A percentile compares a stretch with the other conserved stretches of the same genome.
phyloP scores from a whole-genome alignment of 805 yeast genomes.

The Cyberlindnera nakhonratchasimensis region DNA sequence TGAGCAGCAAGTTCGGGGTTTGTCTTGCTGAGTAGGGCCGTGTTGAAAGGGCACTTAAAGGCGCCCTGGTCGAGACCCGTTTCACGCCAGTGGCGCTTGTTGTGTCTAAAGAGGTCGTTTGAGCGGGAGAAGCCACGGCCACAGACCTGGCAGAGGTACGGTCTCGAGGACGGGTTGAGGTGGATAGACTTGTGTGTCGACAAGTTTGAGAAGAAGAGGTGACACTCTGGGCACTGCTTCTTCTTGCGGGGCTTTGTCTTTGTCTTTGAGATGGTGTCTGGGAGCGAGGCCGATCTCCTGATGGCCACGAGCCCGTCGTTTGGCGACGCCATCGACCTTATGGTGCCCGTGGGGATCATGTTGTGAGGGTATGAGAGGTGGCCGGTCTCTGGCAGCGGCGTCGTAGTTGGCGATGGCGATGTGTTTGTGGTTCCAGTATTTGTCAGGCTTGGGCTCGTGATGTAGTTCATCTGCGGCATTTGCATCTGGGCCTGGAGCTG shows the following conservation, averaged over 20 bases:
- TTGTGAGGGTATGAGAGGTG: conserved; percentile 2
- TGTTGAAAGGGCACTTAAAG: conserved; percentile 75
- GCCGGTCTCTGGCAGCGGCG: conserved; percentile 8
- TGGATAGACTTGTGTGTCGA: conserved; percentile 85
- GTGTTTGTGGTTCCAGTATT: conserved; percentile 8
- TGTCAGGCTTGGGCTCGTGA: conserved; percentile 3
- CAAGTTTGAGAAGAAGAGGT: conserved; percentile 65
- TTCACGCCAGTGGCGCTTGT: conserved; percentile 81
- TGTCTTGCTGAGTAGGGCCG: conserved; percentile 14
- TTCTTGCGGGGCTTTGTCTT: conserved; percentile 50
- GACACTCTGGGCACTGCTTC: conserved; percentile 71
- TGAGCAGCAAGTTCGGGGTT: conserved; percentile 2
- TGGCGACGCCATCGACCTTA: neutral
- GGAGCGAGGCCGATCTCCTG: neutral
- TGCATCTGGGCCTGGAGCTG: conserved; percentile 13
- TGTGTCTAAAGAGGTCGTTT: conserved; percentile 82
- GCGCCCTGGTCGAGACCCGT: conserved; percentile 62
- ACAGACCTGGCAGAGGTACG: conserved; percentile 76
- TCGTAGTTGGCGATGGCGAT: conserved; percentile 8
- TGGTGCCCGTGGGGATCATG: neutral
- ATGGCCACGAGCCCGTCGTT: neutral
- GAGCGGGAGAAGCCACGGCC: conserved; percentile 83
- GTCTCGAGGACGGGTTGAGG: conserved; percentile 64
- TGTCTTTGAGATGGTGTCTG: conserved; percentile 2
- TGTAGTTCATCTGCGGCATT: conserved; percentile 16